Evolutionary conservation across 2,329 filamentous ascomycete species (phyloP).

Genomic region (Aspergillaceae sp.): DNA sequence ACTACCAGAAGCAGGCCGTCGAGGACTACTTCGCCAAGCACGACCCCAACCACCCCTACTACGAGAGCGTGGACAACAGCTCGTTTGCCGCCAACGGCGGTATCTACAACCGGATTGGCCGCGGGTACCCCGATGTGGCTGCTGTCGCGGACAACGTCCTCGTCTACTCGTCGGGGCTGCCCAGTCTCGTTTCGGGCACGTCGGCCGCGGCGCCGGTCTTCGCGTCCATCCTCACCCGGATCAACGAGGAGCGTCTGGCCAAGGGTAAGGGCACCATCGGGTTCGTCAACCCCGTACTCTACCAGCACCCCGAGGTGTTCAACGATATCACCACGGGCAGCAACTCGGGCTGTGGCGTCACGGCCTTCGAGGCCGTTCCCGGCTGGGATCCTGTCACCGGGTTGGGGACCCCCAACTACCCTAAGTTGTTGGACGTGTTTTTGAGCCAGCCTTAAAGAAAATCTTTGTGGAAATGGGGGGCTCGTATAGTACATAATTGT

Average conservation of each 20-base stretch:
- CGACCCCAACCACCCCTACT: slow-evolving; percentile 20
- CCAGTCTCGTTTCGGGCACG: slow-evolving; percentile 20
- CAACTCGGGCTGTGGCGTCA: slow-evolving; percentile 23
- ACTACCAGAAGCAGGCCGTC: slow-evolving; percentile 33
- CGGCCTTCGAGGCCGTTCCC: slow-evolving; percentile 18
- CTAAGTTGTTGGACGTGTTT: slow-evolving; percentile 24
- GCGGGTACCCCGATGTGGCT: slow-evolving; percentile 29
- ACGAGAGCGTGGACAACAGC: slow-evolving; percentile 24
- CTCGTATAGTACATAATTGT: too few species aligned
- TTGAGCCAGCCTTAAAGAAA: slow-evolving; percentile 9
- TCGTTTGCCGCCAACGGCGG: slow-evolving; percentile 19
- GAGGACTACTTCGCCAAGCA: slow-evolving; percentile 24
- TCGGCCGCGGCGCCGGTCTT: slow-evolving; percentile 47
- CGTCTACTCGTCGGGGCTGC: slow-evolving; percentile 17
- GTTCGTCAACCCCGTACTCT: slow-evolving; percentile 43
- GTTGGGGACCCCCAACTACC: slow-evolving; percentile 27
- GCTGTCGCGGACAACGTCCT: slow-evolving; percentile 30
- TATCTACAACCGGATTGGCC: slow-evolving; percentile 28
- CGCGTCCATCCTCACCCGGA: slow-evolving; percentile 46
- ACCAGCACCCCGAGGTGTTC: slow-evolving; percentile 23
- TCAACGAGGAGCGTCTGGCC: slow-evolving; percentile 47
- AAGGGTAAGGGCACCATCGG: slow-evolving; percentile 44
- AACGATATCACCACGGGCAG: slow-evolving; percentile 23
- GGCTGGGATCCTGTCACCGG: slow-evolving; percentile 30
- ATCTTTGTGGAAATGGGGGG: too few species aligned